Percentiles rank a stretch among this genome's conserved stretches.
phyloP scores from a whole-genome alignment of 176 grass and related monocot species.

The Zea luxurians region DNA sequence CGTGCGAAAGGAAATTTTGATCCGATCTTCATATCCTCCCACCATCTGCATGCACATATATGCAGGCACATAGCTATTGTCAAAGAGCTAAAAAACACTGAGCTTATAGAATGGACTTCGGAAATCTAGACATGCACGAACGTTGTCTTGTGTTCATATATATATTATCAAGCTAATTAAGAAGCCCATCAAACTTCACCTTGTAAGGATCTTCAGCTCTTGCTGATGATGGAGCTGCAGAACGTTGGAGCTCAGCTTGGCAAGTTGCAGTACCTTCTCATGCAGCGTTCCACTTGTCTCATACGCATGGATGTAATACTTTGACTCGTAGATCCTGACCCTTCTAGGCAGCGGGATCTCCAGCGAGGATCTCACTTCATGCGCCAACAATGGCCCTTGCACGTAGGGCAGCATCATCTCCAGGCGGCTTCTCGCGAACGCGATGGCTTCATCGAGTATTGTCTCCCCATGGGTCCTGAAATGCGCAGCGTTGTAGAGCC shows the following conservation, averaged over 20 bases:
- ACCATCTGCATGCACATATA: not conserved
- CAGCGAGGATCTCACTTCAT: not conserved
- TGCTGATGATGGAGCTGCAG: slow-evolving; percentile 7
- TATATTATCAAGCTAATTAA: no score
- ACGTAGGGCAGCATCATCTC: not conserved
- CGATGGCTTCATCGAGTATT: slow-evolving; percentile 13
- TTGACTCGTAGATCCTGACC: slow-evolving; percentile 12
- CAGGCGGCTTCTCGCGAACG: not conserved
- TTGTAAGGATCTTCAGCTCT: slow-evolving; percentile 5
- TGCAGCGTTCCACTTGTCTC: not conserved
- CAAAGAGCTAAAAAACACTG: not conserved
- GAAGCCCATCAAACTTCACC: no score
- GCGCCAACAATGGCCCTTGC: not conserved
- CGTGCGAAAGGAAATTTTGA: not conserved
- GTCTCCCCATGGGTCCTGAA: not conserved
- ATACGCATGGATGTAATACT: not conserved
- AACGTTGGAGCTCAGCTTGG: slow-evolving; percentile 10
- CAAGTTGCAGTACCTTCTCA: slow-evolving; percentile 11
- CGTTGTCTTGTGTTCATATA: no score
- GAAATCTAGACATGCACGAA: no score
- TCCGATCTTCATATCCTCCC: not conserved
- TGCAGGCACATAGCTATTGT: not conserved
- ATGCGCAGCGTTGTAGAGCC: slow-evolving; percentile 5
- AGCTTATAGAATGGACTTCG: not conserved
- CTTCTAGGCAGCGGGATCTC: slow-evolving; percentile 6